phyloP scores from a whole-genome alignment of 371 early-diverging fungal genomes.

The Mortierella sp. region DNA sequence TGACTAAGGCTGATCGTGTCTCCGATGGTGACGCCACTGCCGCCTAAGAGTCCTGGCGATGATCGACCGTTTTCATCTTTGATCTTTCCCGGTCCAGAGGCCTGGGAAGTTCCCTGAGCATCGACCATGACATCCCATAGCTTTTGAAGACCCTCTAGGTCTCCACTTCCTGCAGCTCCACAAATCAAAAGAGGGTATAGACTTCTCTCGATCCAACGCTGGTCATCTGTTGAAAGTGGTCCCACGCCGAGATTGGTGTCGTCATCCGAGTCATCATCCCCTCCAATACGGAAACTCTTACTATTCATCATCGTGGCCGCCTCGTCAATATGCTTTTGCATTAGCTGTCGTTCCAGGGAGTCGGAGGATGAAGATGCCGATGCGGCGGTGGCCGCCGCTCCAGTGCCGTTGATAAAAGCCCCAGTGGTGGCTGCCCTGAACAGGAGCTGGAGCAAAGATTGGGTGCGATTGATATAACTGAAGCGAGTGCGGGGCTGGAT shows the following conservation, averaged over 20 bases:
- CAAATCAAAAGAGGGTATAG: slow-evolving; percentile 89
- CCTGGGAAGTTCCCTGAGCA: slow-evolving; percentile 20
- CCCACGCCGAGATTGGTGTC: slow-evolving; percentile 18
- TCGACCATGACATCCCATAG: slow-evolving; percentile 63
- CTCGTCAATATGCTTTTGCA: slow-evolving; percentile 11
- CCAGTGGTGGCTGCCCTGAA: slow-evolving; percentile 52
- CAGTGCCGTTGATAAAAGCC: slow-evolving; percentile 5
- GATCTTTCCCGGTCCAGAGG: slow-evolving; percentile 9
- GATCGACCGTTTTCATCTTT: neutral
- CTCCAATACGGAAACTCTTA: slow-evolving; percentile 9
- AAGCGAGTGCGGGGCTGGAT: slow-evolving; percentile 68
- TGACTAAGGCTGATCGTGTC: slow-evolving; percentile 71
- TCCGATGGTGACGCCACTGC: slow-evolving; percentile 38
- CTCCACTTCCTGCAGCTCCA: slow-evolving; percentile 87
- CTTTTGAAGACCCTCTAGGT: slow-evolving; percentile 78
- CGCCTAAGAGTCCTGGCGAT: slow-evolving; percentile 54
- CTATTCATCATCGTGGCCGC: neutral
- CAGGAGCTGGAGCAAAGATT: slow-evolving; percentile 61
- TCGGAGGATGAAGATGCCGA: neutral
- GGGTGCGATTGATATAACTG: slow-evolving; percentile 62
- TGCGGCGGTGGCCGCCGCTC: too few relatives aligned
- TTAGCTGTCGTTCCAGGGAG: slow-evolving; percentile 8
- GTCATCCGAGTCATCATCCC: slow-evolving; percentile 4
- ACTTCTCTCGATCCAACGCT: slow-evolving; percentile 81
- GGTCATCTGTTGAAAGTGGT: slow-evolving; percentile 40